Conservation (phyloP, 1,139 yeast genomes). For the Pichia sp. region DNA sequence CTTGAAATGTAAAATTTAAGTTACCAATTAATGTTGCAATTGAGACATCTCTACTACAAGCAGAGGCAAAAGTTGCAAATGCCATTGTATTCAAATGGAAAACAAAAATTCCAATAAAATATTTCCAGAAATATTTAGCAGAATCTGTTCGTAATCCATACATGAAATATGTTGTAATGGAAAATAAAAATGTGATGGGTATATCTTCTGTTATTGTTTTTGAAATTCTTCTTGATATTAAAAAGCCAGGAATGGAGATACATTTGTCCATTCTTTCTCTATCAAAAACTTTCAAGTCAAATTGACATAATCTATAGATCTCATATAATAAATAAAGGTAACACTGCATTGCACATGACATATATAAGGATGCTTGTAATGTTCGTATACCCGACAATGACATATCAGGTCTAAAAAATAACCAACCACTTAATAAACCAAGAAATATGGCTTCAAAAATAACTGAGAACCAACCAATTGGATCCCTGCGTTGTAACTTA, state of each 20-base stretch:
- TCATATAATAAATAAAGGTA: constrained; percentile 67
- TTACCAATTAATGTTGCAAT: constrained; percentile 59
- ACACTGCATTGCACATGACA: constrained; percentile 58
- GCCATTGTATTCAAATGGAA: constrained; percentile 52
- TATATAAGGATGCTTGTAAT: constrained; percentile 56
- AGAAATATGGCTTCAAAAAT: constrained; percentile 49
- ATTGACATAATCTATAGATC: constrained; percentile 60
- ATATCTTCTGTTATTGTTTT: constrained; percentile 66
- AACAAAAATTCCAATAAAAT: constrained; percentile 52
- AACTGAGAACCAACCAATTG: constrained; percentile 46
- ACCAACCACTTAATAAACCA: constrained; percentile 68
- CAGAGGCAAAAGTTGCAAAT: constrained; percentile 49
- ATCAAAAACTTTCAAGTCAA: constrained; percentile 64
- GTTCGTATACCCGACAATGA: constrained; percentile 65
- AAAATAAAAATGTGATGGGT: constrained; percentile 52
- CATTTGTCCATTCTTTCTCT: constrained; percentile 71
- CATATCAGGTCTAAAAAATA: constrained; percentile 59
- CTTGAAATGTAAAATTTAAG: constrained; percentile 61
- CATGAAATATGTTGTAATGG: constrained; percentile 67
- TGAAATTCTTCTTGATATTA: constrained; percentile 60
- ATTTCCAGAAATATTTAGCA: constrained; percentile 50
- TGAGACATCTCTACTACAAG: constrained; percentile 58
- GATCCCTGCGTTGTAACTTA: constrained; percentile 53
- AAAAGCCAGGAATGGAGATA: constrained; percentile 59
- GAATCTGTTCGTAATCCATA: constrained; percentile 54